Evolutionary conservation across 768 basidiomycete species (phyloP), one percentile per base, ranked within the genome.

Genomic region (Kwoniella bestiolae): DNA sequence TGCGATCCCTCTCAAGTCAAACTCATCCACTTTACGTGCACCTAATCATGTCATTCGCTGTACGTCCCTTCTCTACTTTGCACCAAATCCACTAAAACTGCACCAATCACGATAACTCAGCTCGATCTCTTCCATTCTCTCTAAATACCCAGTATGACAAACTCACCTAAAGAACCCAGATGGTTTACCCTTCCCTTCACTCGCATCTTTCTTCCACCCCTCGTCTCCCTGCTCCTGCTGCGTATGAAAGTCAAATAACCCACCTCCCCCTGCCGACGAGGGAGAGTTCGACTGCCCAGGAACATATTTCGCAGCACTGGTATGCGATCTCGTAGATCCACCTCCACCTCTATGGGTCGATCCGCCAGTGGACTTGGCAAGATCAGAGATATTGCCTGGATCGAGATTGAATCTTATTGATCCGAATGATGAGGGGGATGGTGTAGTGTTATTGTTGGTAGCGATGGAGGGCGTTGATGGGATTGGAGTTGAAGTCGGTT

Each of bases 101-200:
- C 18, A 29, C 6, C 32, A 32, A 34, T 21, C 35, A 52, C 14
- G 6, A 3, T 34, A n/a, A n/a, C n/a, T n/a, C n/a, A n/a, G n/a
- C n/a, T n/a, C n/a, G n/a, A n/a, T n/a, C n/a, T n/a, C n/a, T n/a
- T n/a, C n/a, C n/a, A n/a, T n/a, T n/a, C n/a, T n/a, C n/a, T n/a
- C n/a, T n/a, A n/a, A n/a, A n/a, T n/a, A n/a, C n/a, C n/a, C n/a
- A n/a, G n/a, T n/a, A n/a, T n/a, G n/a, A n/a, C n/a, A n/a, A n/a
- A 44, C 69, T 63, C 34, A 70, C 69, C 69, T 70, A 49, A 71
- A 71, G 56, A 71, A 71, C 23, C 66, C 70, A 18, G 55, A 51
- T 25, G 70, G 66, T 25, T 53, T 47, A 32, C 26, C 21, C 28
- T 60, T 50, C 8, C 26, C 28, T 31, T 23, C 32, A 0, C 16